Conservation (phyloP, 495 filamentous ascomycete genomes). For the Hypoxylon fuscum region DNA sequence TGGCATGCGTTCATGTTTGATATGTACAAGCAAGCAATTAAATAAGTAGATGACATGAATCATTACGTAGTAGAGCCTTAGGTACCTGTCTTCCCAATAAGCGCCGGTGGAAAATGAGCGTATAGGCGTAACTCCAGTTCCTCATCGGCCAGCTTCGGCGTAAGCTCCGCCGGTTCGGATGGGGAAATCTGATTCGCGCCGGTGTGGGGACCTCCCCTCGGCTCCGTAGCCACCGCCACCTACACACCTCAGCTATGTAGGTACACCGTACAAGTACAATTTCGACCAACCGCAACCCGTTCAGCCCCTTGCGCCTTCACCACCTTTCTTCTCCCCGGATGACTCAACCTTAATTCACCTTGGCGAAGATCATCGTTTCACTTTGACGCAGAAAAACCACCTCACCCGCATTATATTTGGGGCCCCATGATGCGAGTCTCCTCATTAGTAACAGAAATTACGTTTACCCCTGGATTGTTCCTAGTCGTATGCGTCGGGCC, state of each 20-base stretch:
- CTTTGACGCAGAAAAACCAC: conserved; percentile 3
- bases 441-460: conserved; percentile 18
- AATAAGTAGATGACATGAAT: no score
- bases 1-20: neutral
- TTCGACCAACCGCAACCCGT: conserved; percentile 1
- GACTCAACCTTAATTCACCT: conserved; percentile 9
- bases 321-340: neutral
- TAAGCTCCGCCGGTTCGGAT: no score
- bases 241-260: no score
- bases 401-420: neutral
- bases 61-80: neutral
- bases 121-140: no score
- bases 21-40: no score
- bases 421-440: conserved; percentile 1
- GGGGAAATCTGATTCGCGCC: no score
- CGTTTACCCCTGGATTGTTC: neutral
- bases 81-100: neutral
- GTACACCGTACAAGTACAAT: no score
- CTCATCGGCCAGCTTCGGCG: no score
- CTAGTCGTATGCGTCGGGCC: no score
- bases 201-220: no score
- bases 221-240: no score
- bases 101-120: no score
- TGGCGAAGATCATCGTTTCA: conserved; percentile 20
- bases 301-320: neutral